A percentile compares a stretch with the other conserved stretches of the same genome.
phyloP scores from a whole-genome alignment of 371 early-diverging fungal genomes.

The Lichtheimia ramosa region DNA sequence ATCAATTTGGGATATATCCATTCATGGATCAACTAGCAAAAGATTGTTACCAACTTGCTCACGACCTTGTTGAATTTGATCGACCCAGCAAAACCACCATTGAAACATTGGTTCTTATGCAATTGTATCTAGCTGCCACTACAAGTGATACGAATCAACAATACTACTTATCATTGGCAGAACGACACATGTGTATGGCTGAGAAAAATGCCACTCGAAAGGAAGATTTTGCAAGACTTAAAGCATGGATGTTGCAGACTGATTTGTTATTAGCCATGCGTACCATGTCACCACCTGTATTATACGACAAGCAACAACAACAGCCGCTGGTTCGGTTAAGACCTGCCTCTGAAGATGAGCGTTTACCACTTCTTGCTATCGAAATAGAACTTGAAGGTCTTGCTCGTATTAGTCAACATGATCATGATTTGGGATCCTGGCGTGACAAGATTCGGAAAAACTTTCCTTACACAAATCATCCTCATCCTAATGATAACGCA shows the following conservation, averaged over 20 bases:
- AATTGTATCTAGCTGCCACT: slow-evolving; percentile 18
- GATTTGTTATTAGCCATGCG: slow-evolving; percentile 17
- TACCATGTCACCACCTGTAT: slow-evolving; percentile 13
- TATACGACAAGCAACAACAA: slow-evolving; percentile 4
- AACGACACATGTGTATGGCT: slow-evolving; percentile 18
- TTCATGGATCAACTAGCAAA: slow-evolving; percentile 20
- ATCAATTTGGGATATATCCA: slow-evolving; percentile 20
- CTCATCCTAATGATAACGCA: background rate
- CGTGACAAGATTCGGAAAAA: slow-evolving; percentile 8
- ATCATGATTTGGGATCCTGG: slow-evolving; percentile 9
- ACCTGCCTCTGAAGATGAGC: background rate
- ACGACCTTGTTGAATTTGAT: slow-evolving; percentile 32
- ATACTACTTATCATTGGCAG: slow-evolving; percentile 22
- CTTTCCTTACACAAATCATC: background rate
- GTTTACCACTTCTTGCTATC: background rate
- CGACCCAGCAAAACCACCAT: slow-evolving; percentile 14
- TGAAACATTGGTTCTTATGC: slow-evolving; percentile 31
- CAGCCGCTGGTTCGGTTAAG: slow-evolving; percentile 2
- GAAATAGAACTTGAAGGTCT: slow-evolving; percentile 12
- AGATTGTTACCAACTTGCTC: slow-evolving; percentile 23
- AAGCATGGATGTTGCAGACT: slow-evolving; percentile 19
- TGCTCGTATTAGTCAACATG: background rate
- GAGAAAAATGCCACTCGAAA: slow-evolving; percentile 2
- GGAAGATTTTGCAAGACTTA: slow-evolving; percentile 11
- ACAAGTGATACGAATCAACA: slow-evolving; percentile 8